Conservation (phyloP, 1,284 basidiomycete genomes). For the Cryptococcus deneoformans region DNA sequence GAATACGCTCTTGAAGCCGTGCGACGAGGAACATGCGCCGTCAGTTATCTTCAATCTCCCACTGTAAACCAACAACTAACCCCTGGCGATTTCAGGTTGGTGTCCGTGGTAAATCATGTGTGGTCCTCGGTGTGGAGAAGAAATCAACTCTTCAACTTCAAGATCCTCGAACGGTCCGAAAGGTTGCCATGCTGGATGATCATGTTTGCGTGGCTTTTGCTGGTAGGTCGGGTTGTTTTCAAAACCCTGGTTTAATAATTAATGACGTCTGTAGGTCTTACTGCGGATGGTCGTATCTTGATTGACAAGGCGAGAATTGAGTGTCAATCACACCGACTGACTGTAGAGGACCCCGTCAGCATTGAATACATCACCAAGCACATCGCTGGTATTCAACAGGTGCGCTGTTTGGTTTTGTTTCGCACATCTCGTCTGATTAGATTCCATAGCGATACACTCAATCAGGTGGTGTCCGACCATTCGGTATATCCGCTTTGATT, state of each 20-base stretch:
- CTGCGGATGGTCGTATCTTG: constrained; percentile 94
- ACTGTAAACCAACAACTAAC: background rate
- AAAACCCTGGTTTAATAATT: background rate
- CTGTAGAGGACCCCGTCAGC: constrained; percentile 96
- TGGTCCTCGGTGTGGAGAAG: constrained; percentile 98
- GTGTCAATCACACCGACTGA: constrained; percentile 96
- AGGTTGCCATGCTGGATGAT: constrained; percentile 98
- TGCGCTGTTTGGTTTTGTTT: constrained; percentile 43
- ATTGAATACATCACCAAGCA: constrained; percentile 99
- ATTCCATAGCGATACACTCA: constrained; percentile 85
- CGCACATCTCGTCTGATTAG: background rate
- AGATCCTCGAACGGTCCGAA: constrained; percentile 95
- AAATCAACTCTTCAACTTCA: constrained; percentile 96
- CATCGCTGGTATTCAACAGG: constrained; percentile 97
- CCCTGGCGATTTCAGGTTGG: constrained; percentile 65
- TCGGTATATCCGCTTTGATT: constrained; percentile 96
- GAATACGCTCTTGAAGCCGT: constrained; percentile 99
- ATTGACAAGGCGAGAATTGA: constrained; percentile 98
- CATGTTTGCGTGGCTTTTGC: constrained; percentile 98
- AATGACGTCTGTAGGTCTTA: constrained; percentile 64
- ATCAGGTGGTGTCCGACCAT: constrained; percentile 97
- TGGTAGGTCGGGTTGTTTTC: constrained; percentile 55
- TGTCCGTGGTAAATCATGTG: constrained; percentile 89
- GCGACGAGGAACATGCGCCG: constrained; percentile 94
- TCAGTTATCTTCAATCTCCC: constrained; percentile 50